Conservation (phyloP, 371 early-diverging fungal genomes). For the Coemansia sp. region DNA sequence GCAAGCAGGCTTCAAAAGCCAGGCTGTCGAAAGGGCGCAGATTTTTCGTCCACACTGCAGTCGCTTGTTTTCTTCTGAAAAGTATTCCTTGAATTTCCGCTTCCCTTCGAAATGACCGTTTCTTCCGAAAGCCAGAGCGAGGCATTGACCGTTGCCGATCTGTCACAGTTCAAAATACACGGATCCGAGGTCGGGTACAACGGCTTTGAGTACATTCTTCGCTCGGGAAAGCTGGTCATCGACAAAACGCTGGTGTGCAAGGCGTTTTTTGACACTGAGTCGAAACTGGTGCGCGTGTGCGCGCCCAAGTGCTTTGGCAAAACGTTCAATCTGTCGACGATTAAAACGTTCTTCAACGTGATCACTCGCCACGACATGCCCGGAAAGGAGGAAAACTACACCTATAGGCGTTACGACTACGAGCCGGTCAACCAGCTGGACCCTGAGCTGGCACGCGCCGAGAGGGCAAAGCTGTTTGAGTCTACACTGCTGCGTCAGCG, state of each 20-base stretch:
- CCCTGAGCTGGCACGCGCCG: neutral
- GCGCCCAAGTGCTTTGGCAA: neutral
- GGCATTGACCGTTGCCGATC: too few species aligned
- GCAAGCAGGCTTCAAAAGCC: too few species aligned
- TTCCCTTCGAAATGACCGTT: too few species aligned
- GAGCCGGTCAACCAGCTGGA: too few species aligned
- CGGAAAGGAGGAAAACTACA: neutral
- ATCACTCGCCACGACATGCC: slow-evolving; percentile 1
- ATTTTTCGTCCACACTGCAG: too few species aligned
- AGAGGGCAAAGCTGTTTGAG: neutral
- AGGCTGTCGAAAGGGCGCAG: too few species aligned
- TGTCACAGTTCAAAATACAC: neutral
- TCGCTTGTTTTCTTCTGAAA: too few species aligned
- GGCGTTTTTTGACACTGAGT: neutral
- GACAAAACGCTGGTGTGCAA: slow-evolving; percentile 6
- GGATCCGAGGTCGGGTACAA: neutral
- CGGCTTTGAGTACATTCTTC: too few species aligned
- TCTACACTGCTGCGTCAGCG: neutral
- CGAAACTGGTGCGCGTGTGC: neutral
- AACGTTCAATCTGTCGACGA: neutral
- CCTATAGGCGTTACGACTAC: too few species aligned
- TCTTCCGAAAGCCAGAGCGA: neutral
- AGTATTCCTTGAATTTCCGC: too few species aligned
- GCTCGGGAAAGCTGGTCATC: neutral
- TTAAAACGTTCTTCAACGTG: neutral